Evolutionary conservation across 768 basidiomycete species (phyloP).

Genomic region (Boletus edulis): DNA sequence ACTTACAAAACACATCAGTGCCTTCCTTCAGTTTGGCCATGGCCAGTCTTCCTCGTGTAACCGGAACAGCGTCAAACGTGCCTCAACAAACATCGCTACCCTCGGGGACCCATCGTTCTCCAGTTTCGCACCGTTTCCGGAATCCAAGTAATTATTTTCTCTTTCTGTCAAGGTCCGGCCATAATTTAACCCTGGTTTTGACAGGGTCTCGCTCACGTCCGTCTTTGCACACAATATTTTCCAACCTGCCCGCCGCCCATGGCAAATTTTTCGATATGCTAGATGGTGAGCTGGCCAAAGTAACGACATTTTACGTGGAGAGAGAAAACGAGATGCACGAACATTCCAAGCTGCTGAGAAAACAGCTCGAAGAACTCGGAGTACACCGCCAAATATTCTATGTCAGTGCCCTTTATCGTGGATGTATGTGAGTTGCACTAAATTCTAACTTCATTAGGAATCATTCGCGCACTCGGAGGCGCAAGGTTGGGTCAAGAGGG

Average conservation of each 20-base stretch:
- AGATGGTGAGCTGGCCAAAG: slow-evolving; percentile 78
- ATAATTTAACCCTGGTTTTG: background rate
- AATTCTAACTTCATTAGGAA: slow-evolving; percentile 12
- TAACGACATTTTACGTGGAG: slow-evolving; percentile 78
- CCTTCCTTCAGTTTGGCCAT: slow-evolving; percentile 13
- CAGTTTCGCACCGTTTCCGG: background rate
- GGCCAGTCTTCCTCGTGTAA: slow-evolving; percentile 5
- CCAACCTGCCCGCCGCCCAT: slow-evolving; percentile 58
- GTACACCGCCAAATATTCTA: slow-evolving; percentile 62
- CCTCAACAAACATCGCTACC: background rate
- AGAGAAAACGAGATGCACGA: slow-evolving; percentile 62
- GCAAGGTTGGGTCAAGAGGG: slow-evolving; percentile 14
- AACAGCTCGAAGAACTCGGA: slow-evolving; percentile 72
- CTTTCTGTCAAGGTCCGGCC: background rate
- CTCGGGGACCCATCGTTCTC: background rate
- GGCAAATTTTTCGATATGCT: slow-evolving; percentile 72
- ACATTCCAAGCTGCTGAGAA: slow-evolving; percentile 47
- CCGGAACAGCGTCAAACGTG: background rate
- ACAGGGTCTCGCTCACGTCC: slow-evolving; percentile 23
- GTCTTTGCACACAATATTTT: slow-evolving; percentile 48
- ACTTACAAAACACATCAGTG: slow-evolving; percentile 3
- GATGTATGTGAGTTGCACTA: background rate
- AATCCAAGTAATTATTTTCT: slow-evolving; percentile 11
- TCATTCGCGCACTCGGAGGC: slow-evolving; percentile 2
- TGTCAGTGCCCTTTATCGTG: slow-evolving; percentile 37